Conservation (phyloP, 2,329 filamentous ascomycete species). For the Alternaria conjuncta region DNA sequence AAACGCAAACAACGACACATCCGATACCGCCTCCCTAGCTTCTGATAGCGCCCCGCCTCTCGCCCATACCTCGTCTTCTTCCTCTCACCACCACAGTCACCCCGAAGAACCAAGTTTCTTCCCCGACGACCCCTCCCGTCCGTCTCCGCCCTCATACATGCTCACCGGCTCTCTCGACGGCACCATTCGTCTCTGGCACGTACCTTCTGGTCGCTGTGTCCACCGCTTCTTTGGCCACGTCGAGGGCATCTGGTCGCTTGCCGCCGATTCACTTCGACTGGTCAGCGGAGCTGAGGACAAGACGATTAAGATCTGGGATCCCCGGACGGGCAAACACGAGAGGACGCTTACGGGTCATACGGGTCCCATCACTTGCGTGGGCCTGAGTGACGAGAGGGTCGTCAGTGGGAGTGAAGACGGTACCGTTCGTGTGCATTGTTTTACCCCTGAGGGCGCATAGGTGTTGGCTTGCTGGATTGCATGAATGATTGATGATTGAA, state of each 20-base stretch:
- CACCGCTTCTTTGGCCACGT: conserved; percentile 96
- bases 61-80: conserved; percentile 13
- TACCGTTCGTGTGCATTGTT: conserved; percentile 73
- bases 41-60: conserved; percentile 29
- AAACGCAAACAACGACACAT: conserved; percentile 61
- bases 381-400: conserved; percentile 86
- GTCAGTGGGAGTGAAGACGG: conserved; percentile 93
- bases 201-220: conserved; percentile 78
- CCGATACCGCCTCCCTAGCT: conserved; percentile 45
- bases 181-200: conserved; percentile 92
- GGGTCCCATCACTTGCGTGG: conserved; percentile 91
- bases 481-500: neutral
- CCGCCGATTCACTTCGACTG: conserved; percentile 84
- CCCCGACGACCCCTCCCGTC: conserved; percentile 65
- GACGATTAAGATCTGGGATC: conserved; percentile 96
- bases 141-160: conserved; percentile 86
- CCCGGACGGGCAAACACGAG: conserved; percentile 87
- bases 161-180: conserved; percentile 90
- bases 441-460: conserved; percentile 15
- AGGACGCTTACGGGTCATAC: conserved; percentile 89
- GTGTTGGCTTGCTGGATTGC: neutral
- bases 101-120: conserved; percentile 58
- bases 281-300: conserved; percentile 91
- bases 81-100: neutral
- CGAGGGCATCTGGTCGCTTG: conserved; percentile 93